Percentiles rank a stretch among this genome's conserved stretches.
Conservation (phyloP, 495 filamentous ascomycete species). For the Penicillium cinerascens region DNA sequence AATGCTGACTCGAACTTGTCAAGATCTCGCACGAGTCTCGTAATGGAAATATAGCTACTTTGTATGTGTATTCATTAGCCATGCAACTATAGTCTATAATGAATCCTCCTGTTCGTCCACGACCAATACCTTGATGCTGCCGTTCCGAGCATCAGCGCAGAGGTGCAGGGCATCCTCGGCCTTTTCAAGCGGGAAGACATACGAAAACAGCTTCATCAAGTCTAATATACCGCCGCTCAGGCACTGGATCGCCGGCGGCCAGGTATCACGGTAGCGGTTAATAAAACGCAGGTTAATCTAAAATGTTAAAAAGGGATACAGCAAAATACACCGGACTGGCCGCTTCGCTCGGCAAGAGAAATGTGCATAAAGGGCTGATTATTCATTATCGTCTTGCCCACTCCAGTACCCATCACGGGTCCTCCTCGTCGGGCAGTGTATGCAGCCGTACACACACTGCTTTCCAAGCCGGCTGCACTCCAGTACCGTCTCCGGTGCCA, state of each 20-base stretch:
- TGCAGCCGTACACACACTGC: constrained; percentile 53
- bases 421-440: constrained; percentile 57
- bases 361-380: constrained; percentile 66
- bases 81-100: constrained; percentile 9
- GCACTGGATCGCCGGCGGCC: constrained; percentile 53
- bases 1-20: background rate
- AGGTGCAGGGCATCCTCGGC: constrained; percentile 54
- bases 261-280: constrained; percentile 61
- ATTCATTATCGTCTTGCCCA: constrained; percentile 57
- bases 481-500: constrained; percentile 53
- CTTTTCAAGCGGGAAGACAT: constrained; percentile 56
- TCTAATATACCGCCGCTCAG: constrained; percentile 50
- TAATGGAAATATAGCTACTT: background rate
- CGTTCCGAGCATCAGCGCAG: constrained; percentile 43
- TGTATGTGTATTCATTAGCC: background rate
- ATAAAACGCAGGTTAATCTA: constrained; percentile 61
- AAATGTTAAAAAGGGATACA: background rate
- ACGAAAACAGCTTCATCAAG: constrained; percentile 65
- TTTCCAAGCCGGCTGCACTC: constrained; percentile 65
- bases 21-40: background rate
- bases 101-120: constrained; percentile 48
- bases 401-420: constrained; percentile 60
- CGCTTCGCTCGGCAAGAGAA: constrained; percentile 49
- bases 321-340: background rate
- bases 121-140: constrained; percentile 59